A percentile compares a stretch with the other conserved stretches of the same genome.
phyloP scores from a whole-genome alignment of 1,284 basidiomycete species.

The Xerocomus amazonicus region DNA sequence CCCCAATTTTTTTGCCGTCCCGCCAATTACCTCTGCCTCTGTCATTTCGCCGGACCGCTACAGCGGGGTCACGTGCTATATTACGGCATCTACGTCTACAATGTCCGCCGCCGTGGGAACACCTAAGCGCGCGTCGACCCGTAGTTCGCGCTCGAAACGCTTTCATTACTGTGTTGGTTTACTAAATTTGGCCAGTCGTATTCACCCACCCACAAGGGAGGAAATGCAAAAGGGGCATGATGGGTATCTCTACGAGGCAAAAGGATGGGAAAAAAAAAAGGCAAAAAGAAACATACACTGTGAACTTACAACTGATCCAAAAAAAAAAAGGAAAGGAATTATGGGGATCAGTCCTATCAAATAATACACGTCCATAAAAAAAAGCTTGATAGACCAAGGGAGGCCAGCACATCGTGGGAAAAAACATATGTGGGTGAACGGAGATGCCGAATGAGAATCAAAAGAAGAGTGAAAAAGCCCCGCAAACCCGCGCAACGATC shows the following conservation, averaged over 20 bases:
- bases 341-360: not conserved
- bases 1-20: no score
- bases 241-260: constrained; percentile 24
- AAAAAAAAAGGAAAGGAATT: not conserved
- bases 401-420: constrained; percentile 7
- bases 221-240: not conserved
- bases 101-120: no score
- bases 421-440: not conserved
- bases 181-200: not conserved
- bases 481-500: constrained; percentile 6
- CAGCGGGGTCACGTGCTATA: no score
- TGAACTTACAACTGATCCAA: constrained; percentile 19
- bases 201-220: not conserved
- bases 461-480: not conserved
- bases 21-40: no score
- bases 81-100: no score
- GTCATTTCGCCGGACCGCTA: no score
- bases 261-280: not conserved
- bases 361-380: constrained; percentile 24
- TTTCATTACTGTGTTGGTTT: no score
- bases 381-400: constrained; percentile 3
- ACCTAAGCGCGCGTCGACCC: no score
- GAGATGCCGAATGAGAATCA: not conserved
- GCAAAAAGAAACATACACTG: constrained; percentile 16
- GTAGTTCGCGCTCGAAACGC: no score